A percentile compares a stretch with the other conserved stretches of the same genome.
Conservation (phyloP, 2,329 filamentous ascomycete species). For the Colletotrichum echinochloae region DNA sequence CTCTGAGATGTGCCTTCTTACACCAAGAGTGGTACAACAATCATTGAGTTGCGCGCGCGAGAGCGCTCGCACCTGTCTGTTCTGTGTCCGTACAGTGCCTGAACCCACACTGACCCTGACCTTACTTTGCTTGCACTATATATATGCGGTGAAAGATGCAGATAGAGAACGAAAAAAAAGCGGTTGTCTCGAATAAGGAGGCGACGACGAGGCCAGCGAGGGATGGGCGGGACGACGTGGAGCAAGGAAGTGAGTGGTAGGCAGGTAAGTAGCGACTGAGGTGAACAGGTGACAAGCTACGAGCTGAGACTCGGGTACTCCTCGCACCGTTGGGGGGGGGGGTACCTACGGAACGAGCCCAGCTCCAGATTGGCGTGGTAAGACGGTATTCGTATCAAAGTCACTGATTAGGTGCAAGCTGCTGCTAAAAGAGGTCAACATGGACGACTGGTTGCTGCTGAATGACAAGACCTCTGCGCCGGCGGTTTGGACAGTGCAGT, state of each 20-base stretch:
- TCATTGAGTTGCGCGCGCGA: slow-evolving; percentile 13
- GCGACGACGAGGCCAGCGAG: slow-evolving; percentile 18
- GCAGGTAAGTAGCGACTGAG: slow-evolving; percentile 17
- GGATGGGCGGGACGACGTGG: slow-evolving; percentile 22
- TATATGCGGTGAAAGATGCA: slow-evolving; percentile 15
- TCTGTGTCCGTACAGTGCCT: background rate
- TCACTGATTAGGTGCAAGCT: slow-evolving; percentile 15
- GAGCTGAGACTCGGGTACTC: slow-evolving; percentile 32
- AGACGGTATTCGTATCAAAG: slow-evolving; percentile 24
- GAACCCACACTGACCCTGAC: slow-evolving; percentile 2
- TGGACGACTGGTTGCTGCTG: background rate
- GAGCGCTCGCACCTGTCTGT: slow-evolving; percentile 14
- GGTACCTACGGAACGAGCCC: slow-evolving; percentile 3
- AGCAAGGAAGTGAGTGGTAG: slow-evolving; percentile 28
- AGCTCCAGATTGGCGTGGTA: slow-evolving; percentile 6
- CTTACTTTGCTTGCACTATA: slow-evolving; percentile 12
- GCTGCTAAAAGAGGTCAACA: slow-evolving; percentile 1
- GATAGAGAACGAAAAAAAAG: slow-evolving; percentile 27
- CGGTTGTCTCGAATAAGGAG: slow-evolving; percentile 24
- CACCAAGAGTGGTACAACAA: background rate
- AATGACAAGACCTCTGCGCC: background rate
- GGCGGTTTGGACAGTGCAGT: slow-evolving; percentile 20
- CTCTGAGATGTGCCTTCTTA: background rate
- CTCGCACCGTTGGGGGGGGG: slow-evolving; percentile 23
- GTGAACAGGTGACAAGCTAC: slow-evolving; percentile 38